Conservation (phyloP, 148 eudicot genomes). For the Salicornia ramosissima region DNA sequence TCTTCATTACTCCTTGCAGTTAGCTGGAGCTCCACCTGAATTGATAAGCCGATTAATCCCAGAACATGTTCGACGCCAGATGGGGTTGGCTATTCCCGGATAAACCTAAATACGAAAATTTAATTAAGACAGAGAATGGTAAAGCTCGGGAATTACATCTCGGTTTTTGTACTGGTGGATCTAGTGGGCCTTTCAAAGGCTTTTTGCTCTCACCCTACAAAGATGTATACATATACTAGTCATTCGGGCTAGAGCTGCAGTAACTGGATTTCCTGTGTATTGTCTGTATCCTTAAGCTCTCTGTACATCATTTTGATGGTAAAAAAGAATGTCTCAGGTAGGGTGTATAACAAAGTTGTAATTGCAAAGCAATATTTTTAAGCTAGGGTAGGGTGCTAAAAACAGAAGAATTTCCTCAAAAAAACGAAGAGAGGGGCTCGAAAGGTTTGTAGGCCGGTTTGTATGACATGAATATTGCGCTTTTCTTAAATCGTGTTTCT, state of each 20-base stretch:
- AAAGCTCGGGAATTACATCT: background rate
- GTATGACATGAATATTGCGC: conserved; percentile 12
- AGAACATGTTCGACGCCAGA: conserved; percentile 63
- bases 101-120: background rate
- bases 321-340: conserved; percentile 12
- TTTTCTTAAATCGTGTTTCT: background rate
- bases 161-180: conserved; percentile 14
- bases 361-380: conserved; percentile 12
- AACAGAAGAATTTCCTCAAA: conserved; percentile 15
- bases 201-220: conserved; percentile 18
- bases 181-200: background rate
- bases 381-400: conserved; percentile 18
- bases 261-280: conserved; percentile 13
- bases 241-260: conserved; percentile 18
- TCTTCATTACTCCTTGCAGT: conserved; percentile 31
- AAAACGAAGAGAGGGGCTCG: conserved; percentile 12
- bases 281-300: conserved; percentile 13
- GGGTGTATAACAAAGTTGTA: conserved; percentile 18
- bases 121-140: conserved; percentile 5
- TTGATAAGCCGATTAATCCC: conserved; percentile 61
- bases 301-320: conserved; percentile 23
- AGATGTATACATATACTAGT: conserved; percentile 16
- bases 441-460: conserved; percentile 18
- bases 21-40: conserved; percentile 63
- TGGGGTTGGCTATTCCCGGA: conserved; percentile 41